Conservation (phyloP, 106 monocot species). For the Acorus gramineus region DNA sequence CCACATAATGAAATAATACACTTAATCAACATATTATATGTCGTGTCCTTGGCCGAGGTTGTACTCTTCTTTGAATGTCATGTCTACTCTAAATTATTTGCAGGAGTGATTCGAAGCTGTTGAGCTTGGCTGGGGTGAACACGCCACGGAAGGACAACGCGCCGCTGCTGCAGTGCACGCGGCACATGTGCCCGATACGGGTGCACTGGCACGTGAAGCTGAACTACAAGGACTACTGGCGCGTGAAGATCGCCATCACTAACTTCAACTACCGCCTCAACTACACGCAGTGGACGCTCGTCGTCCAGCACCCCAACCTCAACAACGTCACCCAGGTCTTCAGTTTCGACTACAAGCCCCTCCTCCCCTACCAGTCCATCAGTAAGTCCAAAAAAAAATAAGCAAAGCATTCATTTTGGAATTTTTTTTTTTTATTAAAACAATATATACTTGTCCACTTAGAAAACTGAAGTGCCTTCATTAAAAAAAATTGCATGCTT, state of each 20-base stretch:
- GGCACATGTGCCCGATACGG: constrained; percentile 66
- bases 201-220: constrained; percentile 84
- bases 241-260: constrained; percentile 55
- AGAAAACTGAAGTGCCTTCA: too few relatives aligned
- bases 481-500: too few relatives aligned
- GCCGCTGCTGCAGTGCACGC: constrained; percentile 66
- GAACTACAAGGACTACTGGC: constrained; percentile 82
- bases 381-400: constrained; percentile 29
- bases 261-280: constrained; percentile 73
- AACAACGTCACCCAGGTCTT: constrained; percentile 61
- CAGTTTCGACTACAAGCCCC: constrained; percentile 67
- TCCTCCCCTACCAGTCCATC: constrained; percentile 51
- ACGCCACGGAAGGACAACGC: constrained; percentile 43
- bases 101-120: constrained; percentile 43
- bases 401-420: too few relatives aligned
- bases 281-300: constrained; percentile 73
- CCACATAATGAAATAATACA: too few relatives aligned
- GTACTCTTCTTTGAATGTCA: too few relatives aligned
- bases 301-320: constrained; percentile 65
- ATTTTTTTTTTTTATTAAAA: too few relatives aligned
- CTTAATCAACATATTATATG: too few relatives aligned
- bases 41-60: too few relatives aligned
- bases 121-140: constrained; percentile 35
- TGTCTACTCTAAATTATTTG: too few relatives aligned
- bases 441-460: too few relatives aligned